A percentile compares a stretch with the other conserved stretches of the same genome.
phyloP scores from a whole-genome alignment of 495 filamentous ascomycete species.

The Thermochaetoides thermophila region DNA sequence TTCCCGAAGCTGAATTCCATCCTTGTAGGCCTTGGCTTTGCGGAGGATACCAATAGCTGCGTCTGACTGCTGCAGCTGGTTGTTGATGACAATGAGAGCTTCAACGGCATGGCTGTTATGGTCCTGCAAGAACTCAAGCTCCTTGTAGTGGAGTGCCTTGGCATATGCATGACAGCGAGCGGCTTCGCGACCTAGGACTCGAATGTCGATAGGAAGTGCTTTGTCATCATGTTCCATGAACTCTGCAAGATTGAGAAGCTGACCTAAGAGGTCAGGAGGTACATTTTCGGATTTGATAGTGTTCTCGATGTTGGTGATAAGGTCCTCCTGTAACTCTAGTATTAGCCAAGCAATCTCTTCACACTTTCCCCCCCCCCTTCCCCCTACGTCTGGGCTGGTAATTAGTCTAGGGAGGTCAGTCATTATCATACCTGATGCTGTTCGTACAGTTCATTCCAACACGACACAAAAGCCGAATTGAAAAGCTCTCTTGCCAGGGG shows the following conservation, averaged over 20 bases:
- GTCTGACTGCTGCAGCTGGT: constrained; percentile 93
- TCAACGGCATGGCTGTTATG: constrained; percentile 93
- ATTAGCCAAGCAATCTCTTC: constrained; percentile 1
- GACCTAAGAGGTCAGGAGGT: constrained; percentile 85
- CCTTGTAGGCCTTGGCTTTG: constrained; percentile 85
- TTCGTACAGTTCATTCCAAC: constrained; percentile 94
- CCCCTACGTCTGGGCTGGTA: no score
- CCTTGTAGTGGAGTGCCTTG: constrained; percentile 97
- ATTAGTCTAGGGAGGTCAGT: no score
- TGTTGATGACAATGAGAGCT: constrained; percentile 95
- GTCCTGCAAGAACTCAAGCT: constrained; percentile 94
- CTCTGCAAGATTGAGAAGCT: constrained; percentile 89
- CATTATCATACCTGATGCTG: constrained; percentile 43
- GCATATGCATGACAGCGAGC: constrained; percentile 94
- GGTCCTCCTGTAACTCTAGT: constrained; percentile 55
- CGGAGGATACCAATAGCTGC: constrained; percentile 93
- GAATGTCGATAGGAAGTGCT: constrained; percentile 91
- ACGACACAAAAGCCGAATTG: constrained; percentile 96
- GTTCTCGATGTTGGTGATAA: constrained; percentile 87
- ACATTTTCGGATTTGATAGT: constrained; percentile 87
- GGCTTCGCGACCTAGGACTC: constrained; percentile 80
- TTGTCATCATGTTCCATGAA: constrained; percentile 99
- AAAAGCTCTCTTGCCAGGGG: constrained; percentile 87
- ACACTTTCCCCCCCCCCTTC: neutral
- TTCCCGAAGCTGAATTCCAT: constrained; percentile 80